Percentiles rank a stretch among this genome's conserved stretches.
Evolutionary conservation across 495 filamentous ascomycete genomes (phyloP).

Genomic region (Parathielavia hyrcaniae): DNA sequence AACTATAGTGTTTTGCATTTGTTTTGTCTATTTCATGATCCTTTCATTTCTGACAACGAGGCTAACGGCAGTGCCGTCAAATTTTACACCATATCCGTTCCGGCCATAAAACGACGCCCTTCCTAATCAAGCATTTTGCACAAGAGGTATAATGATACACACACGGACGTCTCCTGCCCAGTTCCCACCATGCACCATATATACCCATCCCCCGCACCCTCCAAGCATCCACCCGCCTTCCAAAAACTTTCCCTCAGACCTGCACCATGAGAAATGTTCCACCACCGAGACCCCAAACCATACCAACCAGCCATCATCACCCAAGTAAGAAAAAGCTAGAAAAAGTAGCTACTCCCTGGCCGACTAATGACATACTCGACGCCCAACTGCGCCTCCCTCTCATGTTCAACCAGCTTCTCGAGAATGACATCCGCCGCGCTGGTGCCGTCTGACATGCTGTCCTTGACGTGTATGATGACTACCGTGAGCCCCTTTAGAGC

Average conservation of each 20-base stretch:
- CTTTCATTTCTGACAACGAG: too few species aligned
- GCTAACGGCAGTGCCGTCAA: too few species aligned
- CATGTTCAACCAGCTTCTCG: conserved; percentile 56
- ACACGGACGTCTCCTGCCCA: too few species aligned
- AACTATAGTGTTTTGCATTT: too few species aligned
- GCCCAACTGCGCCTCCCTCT: conserved; percentile 57
- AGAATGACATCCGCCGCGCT: conserved; percentile 59
- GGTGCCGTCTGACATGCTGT: conserved; percentile 59
- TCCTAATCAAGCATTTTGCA: background rate
- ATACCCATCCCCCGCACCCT: too few species aligned
- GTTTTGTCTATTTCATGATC: too few species aligned
- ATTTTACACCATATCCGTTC: too few species aligned
- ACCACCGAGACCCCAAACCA: too few species aligned
- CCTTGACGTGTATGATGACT: conserved; percentile 78
- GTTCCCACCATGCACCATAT: too few species aligned
- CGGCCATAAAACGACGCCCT: too few species aligned
- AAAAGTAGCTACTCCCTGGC: conserved; percentile 43
- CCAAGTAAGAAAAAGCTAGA: conserved; percentile 18
- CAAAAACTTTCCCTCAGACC: too few species aligned
- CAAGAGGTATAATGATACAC: background rate
- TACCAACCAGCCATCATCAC: background rate
- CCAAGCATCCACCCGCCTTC: too few species aligned
- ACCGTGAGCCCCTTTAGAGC: conserved; percentile 50
- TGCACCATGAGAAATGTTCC: background rate
- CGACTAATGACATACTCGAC: conserved; percentile 69